Evolutionary conservation across 495 filamentous ascomycete genomes (phyloP), one percentile per base, ranked within the genome.

Genomic region (Articulospora tetracladia): DNA sequence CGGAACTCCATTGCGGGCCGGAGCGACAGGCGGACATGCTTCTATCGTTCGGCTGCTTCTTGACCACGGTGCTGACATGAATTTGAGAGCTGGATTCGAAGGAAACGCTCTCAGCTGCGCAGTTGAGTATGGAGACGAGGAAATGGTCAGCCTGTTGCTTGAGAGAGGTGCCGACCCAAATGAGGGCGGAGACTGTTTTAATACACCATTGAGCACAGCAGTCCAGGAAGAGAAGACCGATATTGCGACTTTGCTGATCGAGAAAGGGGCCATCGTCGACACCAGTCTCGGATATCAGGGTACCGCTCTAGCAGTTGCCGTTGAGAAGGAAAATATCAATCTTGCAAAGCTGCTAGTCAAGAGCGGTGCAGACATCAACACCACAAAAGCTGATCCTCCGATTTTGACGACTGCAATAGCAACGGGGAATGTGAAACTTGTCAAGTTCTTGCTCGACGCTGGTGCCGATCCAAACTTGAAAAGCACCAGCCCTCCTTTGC

Each of bases 91-190:
- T 36, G 62, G 58, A 10, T 41, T 39, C 13, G n/a, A 28, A 17
- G 68, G 63, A 2, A 69, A 66, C 3, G 66, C 68, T n/a, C 55
- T 73, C 13, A 57, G 63, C 49, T 51, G 60, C 28, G 71, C 71
- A 30, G 65, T 69, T 3, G 26, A 24, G 1, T 20, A 41, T 13
- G 70, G 67, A 8, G 54, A 64, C 57, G 27, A 52, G 20, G 65
- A 55, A 12, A 63, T 69, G 4, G 61, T 62, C 15, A 32, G 22
- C 23, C 15, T 64, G n/a, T 57, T 72, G 1, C 25, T 74, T 17
- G 46, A 66, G 10, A 47, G 59, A 20, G 67, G 67, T 30, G 71
- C 70, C 19, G 61, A 59, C 44, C 36, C 52, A 36, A 48, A 48
- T 20, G 17, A n/a, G n/a, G 17, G 17, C 6, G 15, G 22, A 4